phyloP scores from a whole-genome alignment of 2,329 filamentous ascomycete genomes.

The Intubia oerlemansii region DNA sequence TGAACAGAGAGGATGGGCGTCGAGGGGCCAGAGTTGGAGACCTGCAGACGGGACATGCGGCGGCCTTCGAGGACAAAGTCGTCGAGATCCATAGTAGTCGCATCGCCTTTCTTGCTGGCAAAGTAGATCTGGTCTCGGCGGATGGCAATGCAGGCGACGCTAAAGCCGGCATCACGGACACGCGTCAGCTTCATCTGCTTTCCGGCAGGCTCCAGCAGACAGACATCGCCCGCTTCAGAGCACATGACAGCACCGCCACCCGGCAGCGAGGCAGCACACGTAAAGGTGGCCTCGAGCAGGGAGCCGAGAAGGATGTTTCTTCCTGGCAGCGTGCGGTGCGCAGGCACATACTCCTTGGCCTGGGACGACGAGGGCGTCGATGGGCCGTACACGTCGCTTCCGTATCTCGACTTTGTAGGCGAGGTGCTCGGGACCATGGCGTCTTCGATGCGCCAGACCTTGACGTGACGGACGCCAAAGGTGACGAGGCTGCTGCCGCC shows the following conservation, averaged over 20 bases:
- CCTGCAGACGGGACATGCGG: background rate
- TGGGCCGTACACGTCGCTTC: slow-evolving; percentile 27
- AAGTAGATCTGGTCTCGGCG: slow-evolving; percentile 39
- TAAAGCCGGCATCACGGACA: slow-evolving; percentile 44
- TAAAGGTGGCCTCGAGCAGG: slow-evolving; percentile 69
- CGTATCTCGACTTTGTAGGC: slow-evolving; percentile 39
- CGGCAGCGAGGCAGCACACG: slow-evolving; percentile 50
- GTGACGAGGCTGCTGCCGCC: slow-evolving; percentile 63
- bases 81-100: slow-evolving; percentile 29
- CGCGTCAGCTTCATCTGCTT: slow-evolving; percentile 50
- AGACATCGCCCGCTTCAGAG: slow-evolving; percentile 77
- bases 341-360: slow-evolving; percentile 1
- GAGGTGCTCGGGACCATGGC: slow-evolving; percentile 13
- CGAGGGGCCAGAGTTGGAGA: slow-evolving; percentile 10
- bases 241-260: slow-evolving; percentile 61
- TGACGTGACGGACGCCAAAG: slow-evolving; percentile 76
- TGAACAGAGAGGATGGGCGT: slow-evolving; percentile 10
- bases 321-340: slow-evolving; percentile 53
- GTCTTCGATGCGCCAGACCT: slow-evolving; percentile 77
- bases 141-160: slow-evolving; percentile 44
- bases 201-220: slow-evolving; percentile 58
- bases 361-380: slow-evolving; percentile 13
- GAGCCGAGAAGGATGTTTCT: slow-evolving; percentile 72
- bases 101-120: slow-evolving; percentile 43
- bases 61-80: slow-evolving; percentile 17